Percentiles rank a stretch among this genome's conserved stretches.
Evolutionary conservation across 2,329 filamentous ascomycete species (phyloP).

Genomic region (Phialophora chinensis): DNA sequence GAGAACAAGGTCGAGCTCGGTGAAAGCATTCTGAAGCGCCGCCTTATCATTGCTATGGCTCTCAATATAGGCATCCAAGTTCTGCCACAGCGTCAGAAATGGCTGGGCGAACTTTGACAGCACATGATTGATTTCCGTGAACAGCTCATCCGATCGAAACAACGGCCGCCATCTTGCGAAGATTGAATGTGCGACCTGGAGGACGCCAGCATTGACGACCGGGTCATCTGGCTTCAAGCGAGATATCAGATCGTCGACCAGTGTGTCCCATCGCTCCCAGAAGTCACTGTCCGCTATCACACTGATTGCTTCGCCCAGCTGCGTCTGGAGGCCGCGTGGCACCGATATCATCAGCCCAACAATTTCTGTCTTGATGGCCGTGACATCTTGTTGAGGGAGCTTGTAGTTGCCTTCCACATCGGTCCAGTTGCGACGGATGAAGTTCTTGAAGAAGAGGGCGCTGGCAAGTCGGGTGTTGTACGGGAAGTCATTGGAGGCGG

Average conservation of each 20-base stretch:
- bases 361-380: constrained; percentile 90
- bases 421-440: constrained; percentile 92
- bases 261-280: constrained; percentile 93
- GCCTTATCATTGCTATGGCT: constrained; percentile 77
- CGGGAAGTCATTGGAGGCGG: constrained; percentile 74
- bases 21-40: constrained; percentile 76
- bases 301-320: constrained; percentile 95
- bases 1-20: constrained; percentile 83
- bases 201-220: constrained; percentile 86
- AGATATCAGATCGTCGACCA: constrained; percentile 89
- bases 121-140: constrained; percentile 95
- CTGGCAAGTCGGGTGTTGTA: constrained; percentile 82
- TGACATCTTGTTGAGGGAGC: constrained; percentile 79
- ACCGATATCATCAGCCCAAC: constrained; percentile 96
- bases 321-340: constrained; percentile 83
- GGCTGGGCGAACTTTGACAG: constrained; percentile 81
- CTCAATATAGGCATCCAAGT: constrained; percentile 64
- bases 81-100: constrained; percentile 73
- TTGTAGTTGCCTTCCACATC: constrained; percentile 96
- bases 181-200: constrained; percentile 97
- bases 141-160: constrained; percentile 90
- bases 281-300: constrained; percentile 98
- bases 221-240: constrained; percentile 82
- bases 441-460: constrained; percentile 97
- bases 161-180: constrained; percentile 95